Percentiles rank a stretch among this genome's conserved stretches.
These are phyloP conservation scores for Aegilops longissima DNA, from an alignment of 176 grass and related monocot species.

Conservation along the genomic window DNA sequence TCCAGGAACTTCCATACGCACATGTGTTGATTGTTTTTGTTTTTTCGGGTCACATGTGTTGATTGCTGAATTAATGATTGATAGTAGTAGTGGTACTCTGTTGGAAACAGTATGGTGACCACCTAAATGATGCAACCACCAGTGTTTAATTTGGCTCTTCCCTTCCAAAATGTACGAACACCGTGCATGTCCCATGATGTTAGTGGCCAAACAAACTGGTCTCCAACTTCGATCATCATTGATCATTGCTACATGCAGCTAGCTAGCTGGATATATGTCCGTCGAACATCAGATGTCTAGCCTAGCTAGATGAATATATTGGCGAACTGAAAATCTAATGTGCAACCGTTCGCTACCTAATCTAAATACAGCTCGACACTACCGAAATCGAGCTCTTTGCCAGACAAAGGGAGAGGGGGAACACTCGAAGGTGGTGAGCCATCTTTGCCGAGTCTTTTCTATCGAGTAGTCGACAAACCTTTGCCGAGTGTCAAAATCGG, in stretches of 20 bases:
- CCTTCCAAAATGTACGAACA: not conserved
- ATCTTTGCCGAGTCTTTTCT: too few species aligned
- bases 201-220: not conserved
- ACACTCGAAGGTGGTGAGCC: too few species aligned
- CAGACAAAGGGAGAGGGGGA: not conserved
- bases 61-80: not conserved
- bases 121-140: not conserved
- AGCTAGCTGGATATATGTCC: not conserved
- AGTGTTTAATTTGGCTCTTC: not conserved
- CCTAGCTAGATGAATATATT: not conserved
- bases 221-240: not conserved
- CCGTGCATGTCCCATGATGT: not conserved
- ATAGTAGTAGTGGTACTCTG: too few species aligned
- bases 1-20: not conserved
- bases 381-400: too few species aligned
- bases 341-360: not conserved
- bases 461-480: too few species aligned
- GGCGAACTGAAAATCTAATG: not conserved
- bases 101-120: not conserved
- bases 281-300: not conserved
- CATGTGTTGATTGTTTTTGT: not conserved
- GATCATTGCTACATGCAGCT: not conserved
- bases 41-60: not conserved
- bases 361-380: not conserved
- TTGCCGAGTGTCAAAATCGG: too few species aligned